Evolutionary conservation across 306 rosid genomes (phyloP).

Genomic region (Citrullus amarus): DNA sequence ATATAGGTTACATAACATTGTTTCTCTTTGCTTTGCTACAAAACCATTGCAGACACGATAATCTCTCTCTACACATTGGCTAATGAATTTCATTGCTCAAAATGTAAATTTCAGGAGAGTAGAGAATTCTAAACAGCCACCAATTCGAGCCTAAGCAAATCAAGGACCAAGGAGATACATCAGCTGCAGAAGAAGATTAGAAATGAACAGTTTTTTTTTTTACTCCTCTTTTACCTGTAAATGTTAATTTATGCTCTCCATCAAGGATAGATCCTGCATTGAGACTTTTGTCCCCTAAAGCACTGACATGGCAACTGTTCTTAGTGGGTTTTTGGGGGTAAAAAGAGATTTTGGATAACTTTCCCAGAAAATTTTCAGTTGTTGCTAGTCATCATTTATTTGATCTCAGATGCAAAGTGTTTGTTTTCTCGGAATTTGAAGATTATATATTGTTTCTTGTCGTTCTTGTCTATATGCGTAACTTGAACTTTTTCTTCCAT

Average conservation of each 20-base stretch:
- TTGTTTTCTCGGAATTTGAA: constrained; percentile 17
- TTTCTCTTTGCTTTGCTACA: background rate
- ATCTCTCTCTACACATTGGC: background rate
- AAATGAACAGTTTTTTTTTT: constrained; percentile 18
- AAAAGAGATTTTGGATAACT: constrained; percentile 8
- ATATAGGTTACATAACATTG: constrained; percentile 8
- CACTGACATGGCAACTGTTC: constrained; percentile 9
- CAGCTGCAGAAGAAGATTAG: constrained; percentile 4
- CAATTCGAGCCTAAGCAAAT: constrained; percentile 35
- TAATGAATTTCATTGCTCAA: constrained; percentile 7
- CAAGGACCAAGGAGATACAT: background rate
- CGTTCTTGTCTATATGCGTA: background rate
- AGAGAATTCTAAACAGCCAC: constrained; percentile 58
- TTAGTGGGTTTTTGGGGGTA: constrained; percentile 13
- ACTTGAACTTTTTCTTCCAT: background rate
- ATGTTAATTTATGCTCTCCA: constrained; percentile 4
- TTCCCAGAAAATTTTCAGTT: constrained; percentile 17
- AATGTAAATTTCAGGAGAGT: constrained; percentile 52
- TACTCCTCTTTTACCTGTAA: background rate
- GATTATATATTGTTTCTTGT: background rate
- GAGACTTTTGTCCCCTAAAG: constrained; percentile 7
- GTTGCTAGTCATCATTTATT: constrained; percentile 7
- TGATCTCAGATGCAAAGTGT: constrained; percentile 7
- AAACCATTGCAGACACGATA: background rate
- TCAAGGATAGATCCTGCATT: constrained; percentile 17